Percentiles rank a stretch among this genome's conserved stretches.
Conservation (phyloP, 768 basidiomycete species). For the Saitozyma sp. region DNA sequence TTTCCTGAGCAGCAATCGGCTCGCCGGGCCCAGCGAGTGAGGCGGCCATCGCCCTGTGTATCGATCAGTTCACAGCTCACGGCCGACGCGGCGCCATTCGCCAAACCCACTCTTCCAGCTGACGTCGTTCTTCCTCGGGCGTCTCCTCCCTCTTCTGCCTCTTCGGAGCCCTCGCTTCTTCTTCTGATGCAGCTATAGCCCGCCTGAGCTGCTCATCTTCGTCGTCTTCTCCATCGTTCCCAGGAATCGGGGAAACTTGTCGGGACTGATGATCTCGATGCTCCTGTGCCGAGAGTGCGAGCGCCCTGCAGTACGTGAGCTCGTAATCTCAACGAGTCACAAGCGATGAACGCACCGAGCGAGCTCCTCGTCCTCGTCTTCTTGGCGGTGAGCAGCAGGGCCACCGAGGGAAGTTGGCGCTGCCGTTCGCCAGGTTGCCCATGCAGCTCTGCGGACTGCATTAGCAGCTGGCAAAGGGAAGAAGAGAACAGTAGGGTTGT, state of each 20-base stretch:
- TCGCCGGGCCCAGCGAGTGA: slow-evolving; percentile 19
- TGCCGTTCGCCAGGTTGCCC: slow-evolving; percentile 39
- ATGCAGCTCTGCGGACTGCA: slow-evolving; percentile 27
- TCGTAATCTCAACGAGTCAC: slow-evolving; percentile 1
- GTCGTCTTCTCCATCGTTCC: slow-evolving; percentile 11
- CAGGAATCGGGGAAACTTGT: background rate
- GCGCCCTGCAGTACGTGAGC: slow-evolving; percentile 6
- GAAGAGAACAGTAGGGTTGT: background rate
- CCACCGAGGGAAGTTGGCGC: slow-evolving; percentile 1
- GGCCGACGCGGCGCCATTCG: background rate
- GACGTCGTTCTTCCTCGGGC: slow-evolving; percentile 39
- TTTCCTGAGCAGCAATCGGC: no score
- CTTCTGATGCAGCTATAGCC: slow-evolving; percentile 30
- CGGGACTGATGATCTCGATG: slow-evolving; percentile 11
- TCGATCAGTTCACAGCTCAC: background rate
- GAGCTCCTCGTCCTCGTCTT: slow-evolving; percentile 39
- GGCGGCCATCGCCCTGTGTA: slow-evolving; percentile 29
- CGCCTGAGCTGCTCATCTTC: slow-evolving; percentile 33
- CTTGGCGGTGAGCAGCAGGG: background rate
- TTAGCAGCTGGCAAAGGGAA: background rate
- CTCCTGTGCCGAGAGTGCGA: slow-evolving; percentile 23
- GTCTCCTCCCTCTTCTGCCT: slow-evolving; percentile 35
- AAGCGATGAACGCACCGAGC: slow-evolving; percentile 21
- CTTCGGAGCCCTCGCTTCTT: slow-evolving; percentile 34
- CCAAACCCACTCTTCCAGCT: slow-evolving; percentile 37